Base-by-base conservation (phyloP, 1,139 yeast species). In the Maudiozyma humilis region DNA sequence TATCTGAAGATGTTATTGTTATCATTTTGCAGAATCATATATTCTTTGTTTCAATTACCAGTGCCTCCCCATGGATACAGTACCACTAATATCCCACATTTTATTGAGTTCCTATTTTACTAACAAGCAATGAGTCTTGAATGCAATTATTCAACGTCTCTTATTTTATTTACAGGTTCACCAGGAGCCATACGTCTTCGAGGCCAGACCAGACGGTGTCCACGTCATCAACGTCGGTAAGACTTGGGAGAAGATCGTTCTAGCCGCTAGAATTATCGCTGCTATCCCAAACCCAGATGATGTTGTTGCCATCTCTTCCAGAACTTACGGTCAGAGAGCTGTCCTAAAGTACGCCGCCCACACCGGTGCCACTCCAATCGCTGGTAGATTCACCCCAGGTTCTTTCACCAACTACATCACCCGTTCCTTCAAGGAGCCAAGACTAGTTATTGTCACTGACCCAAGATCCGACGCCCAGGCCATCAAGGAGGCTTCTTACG, bases 371-470 rank as follows among this genome's bases (percentile, higher is more conserved):
- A 89, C 97, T 65, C 93, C 98, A 73, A 89, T 93, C 76, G 98
- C 98, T 65, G 98, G 98, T 76, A 89, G 99, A 79, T 93, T 93
- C 88, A 93, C 98, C 66, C 99, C 99, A 76, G 99, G 99, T 85
- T 83, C 86, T 81, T 93, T 93, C 89, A 93, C 99, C 73, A 93
- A 93, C 81, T 93, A 93, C 81, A 91, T 89, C 81, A 93, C 98
- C 76, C 93, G 97, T 78, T 87, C 97, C 65, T 93, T 91, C 96
- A 91, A 89, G 80, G 99, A 93, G 79, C 99, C 99, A 82, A 87
- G 98, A 80, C 82, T 93, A 72, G 88, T 91, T 72, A 78, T 91
- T 67, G 98, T 91, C 68, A 91, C 98, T 67, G 98, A 91, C 79
- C 98, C 99, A 79, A 91, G 98, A 81, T 89, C 97, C 64, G 98